A percentile compares a stretch with the other conserved stretches of the same genome.
phyloP scores from a whole-genome alignment of 139 green algal genomes.

The Monoraphidium neglectum region DNA sequence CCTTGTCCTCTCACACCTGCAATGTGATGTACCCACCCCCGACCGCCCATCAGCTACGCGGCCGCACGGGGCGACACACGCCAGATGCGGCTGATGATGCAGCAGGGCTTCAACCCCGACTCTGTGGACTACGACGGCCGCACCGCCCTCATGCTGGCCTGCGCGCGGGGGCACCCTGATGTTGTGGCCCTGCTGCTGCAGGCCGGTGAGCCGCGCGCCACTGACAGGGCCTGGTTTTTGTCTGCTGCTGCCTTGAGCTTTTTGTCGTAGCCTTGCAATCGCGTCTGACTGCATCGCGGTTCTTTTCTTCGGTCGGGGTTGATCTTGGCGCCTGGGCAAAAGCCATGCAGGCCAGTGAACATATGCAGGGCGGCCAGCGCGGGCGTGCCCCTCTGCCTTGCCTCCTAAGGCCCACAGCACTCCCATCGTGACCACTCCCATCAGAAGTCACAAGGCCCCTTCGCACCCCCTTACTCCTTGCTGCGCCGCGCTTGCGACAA shows the following conservation, averaged over 20 bases:
- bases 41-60: conserved; percentile 22
- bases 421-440: background rate
- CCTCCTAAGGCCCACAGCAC: background rate
- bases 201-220: background rate
- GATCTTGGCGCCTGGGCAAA: background rate
- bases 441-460: background rate
- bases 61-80: conserved; percentile 36
- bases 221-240: too few relatives aligned
- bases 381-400: background rate
- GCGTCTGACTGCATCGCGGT: background rate
- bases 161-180: conserved; percentile 44
- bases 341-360: background rate
- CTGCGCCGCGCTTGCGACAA: background rate
- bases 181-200: conserved; percentile 51
- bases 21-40: background rate
- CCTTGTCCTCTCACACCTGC: too few relatives aligned
- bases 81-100: conserved; percentile 49
- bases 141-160: conserved; percentile 61
- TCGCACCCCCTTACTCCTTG: background rate
- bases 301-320: too few relatives aligned
- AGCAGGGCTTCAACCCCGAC: conserved; percentile 48
- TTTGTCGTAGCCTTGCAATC: background rate
- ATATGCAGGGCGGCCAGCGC: background rate
- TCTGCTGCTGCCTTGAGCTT: background rate
- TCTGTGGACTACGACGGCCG: conserved; percentile 43